Evolutionary conservation across 139 green algal species (phyloP).

Genomic region (Tetraselmis chui): DNA sequence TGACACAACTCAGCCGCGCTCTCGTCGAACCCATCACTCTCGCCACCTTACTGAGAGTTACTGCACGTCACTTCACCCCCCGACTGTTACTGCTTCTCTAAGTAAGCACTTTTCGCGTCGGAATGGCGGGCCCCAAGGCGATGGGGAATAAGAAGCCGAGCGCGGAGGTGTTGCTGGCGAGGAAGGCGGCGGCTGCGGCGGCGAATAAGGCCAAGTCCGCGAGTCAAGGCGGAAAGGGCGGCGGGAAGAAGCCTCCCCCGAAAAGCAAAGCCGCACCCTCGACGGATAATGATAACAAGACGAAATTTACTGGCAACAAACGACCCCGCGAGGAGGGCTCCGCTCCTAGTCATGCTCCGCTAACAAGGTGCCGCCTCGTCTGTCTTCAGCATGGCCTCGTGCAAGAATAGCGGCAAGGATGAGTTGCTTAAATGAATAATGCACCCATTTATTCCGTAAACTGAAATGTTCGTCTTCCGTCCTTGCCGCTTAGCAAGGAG

Average conservation of each 20-base stretch:
- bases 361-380: neutral
- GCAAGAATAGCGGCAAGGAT: too few relatives aligned
- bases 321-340: neutral
- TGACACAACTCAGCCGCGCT: too few relatives aligned
- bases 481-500: neutral
- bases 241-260: neutral
- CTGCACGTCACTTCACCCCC: too few relatives aligned
- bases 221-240: neutral
- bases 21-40: too few relatives aligned
- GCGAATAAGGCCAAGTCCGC: neutral
- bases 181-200: neutral
- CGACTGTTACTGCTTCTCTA: too few relatives aligned
- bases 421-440: neutral
- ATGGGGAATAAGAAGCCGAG: neutral
- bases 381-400: neutral
- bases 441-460: too few relatives aligned
- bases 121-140: neutral
- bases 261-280: too few relatives aligned
- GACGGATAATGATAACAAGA: too few relatives aligned
- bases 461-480: neutral
- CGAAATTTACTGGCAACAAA: neutral
- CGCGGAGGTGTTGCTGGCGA: neutral
- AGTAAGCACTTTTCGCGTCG: neutral
- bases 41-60: too few relatives aligned
- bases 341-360: neutral